Evolutionary conservation across 441 rosid genomes (phyloP).

Genomic region (Isatis lusitanica): DNA sequence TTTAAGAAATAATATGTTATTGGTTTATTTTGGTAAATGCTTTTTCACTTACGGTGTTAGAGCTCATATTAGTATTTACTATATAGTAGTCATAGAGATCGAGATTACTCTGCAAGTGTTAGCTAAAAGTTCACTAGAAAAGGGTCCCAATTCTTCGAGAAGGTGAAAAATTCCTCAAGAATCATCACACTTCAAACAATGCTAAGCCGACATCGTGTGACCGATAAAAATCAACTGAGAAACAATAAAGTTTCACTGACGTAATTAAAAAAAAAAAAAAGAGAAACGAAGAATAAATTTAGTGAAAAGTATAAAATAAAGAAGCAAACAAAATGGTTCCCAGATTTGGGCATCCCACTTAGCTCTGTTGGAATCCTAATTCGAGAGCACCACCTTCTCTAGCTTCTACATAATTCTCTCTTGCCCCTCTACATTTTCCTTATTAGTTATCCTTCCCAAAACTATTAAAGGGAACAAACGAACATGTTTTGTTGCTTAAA

Average conservation of each 20-base stretch:
- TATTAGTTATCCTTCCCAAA: not conserved
- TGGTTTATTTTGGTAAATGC: not conserved
- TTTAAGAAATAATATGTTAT: too few species aligned
- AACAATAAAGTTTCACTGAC: conserved; percentile 29
- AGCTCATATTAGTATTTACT: not conserved
- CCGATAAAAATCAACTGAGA: conserved; percentile 17
- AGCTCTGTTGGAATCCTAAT: conserved; percentile 56
- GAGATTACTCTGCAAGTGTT: not conserved
- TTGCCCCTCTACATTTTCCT: conserved; percentile 14
- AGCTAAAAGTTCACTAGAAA: not conserved
- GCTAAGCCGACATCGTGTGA: conserved; percentile 19
- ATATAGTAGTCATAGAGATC: not conserved
- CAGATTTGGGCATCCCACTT: conserved; percentile 50
- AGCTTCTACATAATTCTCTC: conserved; percentile 24
- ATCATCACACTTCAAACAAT: conserved; percentile 3
- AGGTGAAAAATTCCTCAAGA: not conserved
- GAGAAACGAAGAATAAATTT: not conserved
- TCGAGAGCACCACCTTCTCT: conserved; percentile 48
- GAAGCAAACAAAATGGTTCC: conserved; percentile 33
- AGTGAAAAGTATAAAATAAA: conserved; percentile 17
- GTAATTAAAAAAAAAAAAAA: not conserved
- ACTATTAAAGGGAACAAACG: not conserved
- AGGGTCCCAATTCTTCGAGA: not conserved
- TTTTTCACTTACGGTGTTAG: not conserved
- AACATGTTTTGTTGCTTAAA: not conserved